Percentiles rank a stretch among this genome's conserved stretches.
Conservation (phyloP, 2,329 filamentous ascomycete species). For the Cladophialophora bantiana region DNA sequence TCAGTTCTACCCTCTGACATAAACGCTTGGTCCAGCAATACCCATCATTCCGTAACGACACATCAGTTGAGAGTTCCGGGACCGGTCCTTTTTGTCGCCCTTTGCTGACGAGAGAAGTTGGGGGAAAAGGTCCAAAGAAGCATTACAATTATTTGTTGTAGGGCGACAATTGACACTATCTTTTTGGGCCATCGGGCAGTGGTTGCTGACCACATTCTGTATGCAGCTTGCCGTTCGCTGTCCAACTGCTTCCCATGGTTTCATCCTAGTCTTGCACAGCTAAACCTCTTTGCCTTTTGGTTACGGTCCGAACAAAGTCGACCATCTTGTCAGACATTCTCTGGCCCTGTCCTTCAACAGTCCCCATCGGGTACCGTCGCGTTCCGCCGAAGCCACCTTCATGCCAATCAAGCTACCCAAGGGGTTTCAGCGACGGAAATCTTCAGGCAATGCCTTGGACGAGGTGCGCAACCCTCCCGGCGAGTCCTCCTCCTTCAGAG, state of each 20-base stretch:
- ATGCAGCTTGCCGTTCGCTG: conserved; percentile 32
- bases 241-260: conserved; percentile 29
- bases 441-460: conserved; percentile 62
- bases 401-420: conserved; percentile 66
- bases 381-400: conserved; percentile 38
- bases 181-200: conserved; percentile 2
- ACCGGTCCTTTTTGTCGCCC: neutral
- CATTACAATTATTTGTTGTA: neutral
- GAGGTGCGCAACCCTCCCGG: conserved; percentile 49
- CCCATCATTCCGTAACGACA: conserved; percentile 6
- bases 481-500: conserved; percentile 57
- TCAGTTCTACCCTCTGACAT: conserved; percentile 20
- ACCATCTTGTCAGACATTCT: conserved; percentile 9
- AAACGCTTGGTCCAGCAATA: conserved; percentile 27
- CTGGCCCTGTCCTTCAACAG: conserved; percentile 8
- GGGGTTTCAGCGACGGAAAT: conserved; percentile 61
- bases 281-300: conserved; percentile 19
- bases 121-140: neutral
- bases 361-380: conserved; percentile 25
- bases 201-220: conserved; percentile 25
- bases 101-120: conserved; percentile 4
- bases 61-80: conserved; percentile 1
- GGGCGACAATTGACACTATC: neutral
- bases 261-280: conserved; percentile 29
- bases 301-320: conserved; percentile 15